Evolutionary conservation across 352 stramenopile species (phyloP).

Genomic region (Halophytophthora polymorphica): DNA sequence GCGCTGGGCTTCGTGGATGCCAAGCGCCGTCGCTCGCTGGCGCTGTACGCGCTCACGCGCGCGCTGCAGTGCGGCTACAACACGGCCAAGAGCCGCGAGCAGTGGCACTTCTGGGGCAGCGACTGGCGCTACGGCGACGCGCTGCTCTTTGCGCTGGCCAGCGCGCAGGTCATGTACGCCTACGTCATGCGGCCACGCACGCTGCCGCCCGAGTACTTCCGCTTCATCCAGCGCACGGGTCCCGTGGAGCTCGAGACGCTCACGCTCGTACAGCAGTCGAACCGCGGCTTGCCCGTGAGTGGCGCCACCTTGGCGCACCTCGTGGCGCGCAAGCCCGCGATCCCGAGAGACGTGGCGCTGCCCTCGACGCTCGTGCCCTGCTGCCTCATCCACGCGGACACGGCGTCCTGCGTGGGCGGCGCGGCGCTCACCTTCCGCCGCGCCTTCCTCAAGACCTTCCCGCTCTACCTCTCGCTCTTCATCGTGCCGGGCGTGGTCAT

Average conservation of each 20-base stretch:
- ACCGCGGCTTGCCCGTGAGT: slow-evolving; percentile 46
- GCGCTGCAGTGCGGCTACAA: slow-evolving; percentile 86
- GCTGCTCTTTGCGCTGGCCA: slow-evolving; percentile 76
- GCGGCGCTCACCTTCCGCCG: slow-evolving; percentile 50
- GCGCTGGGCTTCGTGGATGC: slow-evolving; percentile 65
- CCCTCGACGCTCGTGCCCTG: slow-evolving; percentile 48
- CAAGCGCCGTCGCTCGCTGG: slow-evolving; percentile 69
- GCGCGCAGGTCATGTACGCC: slow-evolving; percentile 84
- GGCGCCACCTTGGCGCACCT: slow-evolving; percentile 36
- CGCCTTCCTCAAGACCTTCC: slow-evolving; percentile 65
- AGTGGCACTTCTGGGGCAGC: slow-evolving; percentile 88
- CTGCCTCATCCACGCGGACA: slow-evolving; percentile 55
- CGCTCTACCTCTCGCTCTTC: slow-evolving; percentile 83
- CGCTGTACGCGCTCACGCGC: slow-evolving; percentile 79
- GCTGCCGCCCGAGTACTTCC: slow-evolving; percentile 74
- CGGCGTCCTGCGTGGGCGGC: slow-evolving; percentile 45
- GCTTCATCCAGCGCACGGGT: slow-evolving; percentile 76
- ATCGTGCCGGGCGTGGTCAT: slow-evolving; percentile 82
- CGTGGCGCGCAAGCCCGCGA: slow-evolving; percentile 36
- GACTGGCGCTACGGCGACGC: slow-evolving; percentile 78
- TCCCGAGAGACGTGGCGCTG: slow-evolving; percentile 26
- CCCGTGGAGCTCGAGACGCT: slow-evolving; percentile 64
- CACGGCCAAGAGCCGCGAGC: slow-evolving; percentile 65
- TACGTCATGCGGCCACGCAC: slow-evolving; percentile 77
- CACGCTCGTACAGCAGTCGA: slow-evolving; percentile 58